A percentile compares a stretch with the other conserved stretches of the same genome.
These are phyloP conservation scores for Globisporangium barbulae DNA, from an alignment of 352 stramenopile species.

Conservation along the genomic window DNA sequence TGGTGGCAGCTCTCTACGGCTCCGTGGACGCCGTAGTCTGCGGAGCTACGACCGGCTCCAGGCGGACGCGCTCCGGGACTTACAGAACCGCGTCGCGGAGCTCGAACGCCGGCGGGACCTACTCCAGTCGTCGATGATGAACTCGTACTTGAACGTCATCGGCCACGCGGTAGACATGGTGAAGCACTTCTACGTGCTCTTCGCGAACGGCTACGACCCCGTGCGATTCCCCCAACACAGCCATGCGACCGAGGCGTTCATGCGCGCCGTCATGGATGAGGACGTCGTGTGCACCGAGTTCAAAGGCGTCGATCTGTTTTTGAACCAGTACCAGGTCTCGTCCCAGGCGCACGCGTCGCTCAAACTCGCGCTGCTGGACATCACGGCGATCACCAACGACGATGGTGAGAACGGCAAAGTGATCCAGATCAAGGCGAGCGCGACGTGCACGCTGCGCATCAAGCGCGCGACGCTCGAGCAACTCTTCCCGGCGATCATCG, in stretches of 20 bases:
- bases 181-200: constrained; percentile 42
- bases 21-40: background rate
- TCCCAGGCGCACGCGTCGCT: constrained; percentile 31
- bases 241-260: constrained; percentile 26
- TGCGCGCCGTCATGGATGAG: constrained; percentile 36
- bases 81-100: constrained; percentile 32
- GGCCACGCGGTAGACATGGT: constrained; percentile 30
- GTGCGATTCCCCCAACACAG: constrained; percentile 18
- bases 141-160: constrained; percentile 27
- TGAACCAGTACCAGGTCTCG: constrained; percentile 41
- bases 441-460: constrained; percentile 37
- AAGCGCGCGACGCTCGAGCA: constrained; percentile 38
- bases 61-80: constrained; percentile 21
- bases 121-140: constrained; percentile 32
- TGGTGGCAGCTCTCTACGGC: background rate
- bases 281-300: constrained; percentile 57
- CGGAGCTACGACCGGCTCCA: constrained; percentile 6
- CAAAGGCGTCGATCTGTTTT: constrained; percentile 44
- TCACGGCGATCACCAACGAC: constrained; percentile 26
- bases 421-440: constrained; percentile 43
- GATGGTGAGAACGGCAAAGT: constrained; percentile 5
- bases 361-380: constrained; percentile 24
- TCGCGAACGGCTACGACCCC: constrained; percentile 36
- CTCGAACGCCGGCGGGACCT: constrained; percentile 35
- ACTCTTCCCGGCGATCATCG: constrained; percentile 49